Evolutionary conservation across 495 filamentous ascomycete species (phyloP).

Genomic region (Podospora appendiculata): DNA sequence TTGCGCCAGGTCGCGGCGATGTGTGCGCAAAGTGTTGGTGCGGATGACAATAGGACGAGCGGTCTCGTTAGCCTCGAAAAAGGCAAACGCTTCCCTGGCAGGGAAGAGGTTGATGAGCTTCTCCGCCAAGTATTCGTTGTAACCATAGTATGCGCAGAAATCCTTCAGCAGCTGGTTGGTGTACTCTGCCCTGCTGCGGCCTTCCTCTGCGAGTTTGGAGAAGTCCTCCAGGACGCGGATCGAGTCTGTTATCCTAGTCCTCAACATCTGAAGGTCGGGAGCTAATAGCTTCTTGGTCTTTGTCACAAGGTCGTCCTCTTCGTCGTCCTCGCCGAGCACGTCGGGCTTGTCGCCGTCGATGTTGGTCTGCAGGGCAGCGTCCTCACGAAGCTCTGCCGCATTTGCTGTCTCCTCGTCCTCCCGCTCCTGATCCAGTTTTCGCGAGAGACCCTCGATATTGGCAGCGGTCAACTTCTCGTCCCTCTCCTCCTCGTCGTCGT

Average conservation of each 20-base stretch:
- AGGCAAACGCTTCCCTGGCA: conserved; percentile 89
- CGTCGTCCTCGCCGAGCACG: conserved; percentile 55
- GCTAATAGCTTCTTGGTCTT: conserved; percentile 52
- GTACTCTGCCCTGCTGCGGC: conserved; percentile 79
- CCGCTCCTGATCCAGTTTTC: conserved; percentile 64
- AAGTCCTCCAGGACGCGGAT: conserved; percentile 88
- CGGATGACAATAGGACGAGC: conserved; percentile 70
- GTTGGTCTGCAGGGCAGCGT: conserved; percentile 89
- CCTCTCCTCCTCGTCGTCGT: conserved; percentile 77
- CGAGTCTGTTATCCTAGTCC: conserved; percentile 86
- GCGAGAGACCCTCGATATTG: conserved; percentile 87
- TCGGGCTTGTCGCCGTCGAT: conserved; percentile 74
- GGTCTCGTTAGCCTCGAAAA: conserved; percentile 96
- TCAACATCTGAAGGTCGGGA: conserved; percentile 82
- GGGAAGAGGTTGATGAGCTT: conserved; percentile 67
- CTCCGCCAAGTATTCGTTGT: conserved; percentile 48
- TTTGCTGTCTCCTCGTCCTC: conserved; percentile 69
- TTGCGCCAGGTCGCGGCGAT: conserved; percentile 85
- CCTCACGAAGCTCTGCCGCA: conserved; percentile 74
- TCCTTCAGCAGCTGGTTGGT: conserved; percentile 79
- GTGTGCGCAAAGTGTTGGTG: conserved; percentile 91
- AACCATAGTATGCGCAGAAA: conserved; percentile 90
- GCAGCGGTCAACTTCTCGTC: conserved; percentile 91
- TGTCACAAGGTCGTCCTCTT: conserved; percentile 33
- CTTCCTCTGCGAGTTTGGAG: conserved; percentile 65